Percentiles rank a stretch among this genome's conserved stretches.
phyloP scores from a whole-genome alignment of 768 basidiomycete species.

The Suillus cothurnatus region DNA sequence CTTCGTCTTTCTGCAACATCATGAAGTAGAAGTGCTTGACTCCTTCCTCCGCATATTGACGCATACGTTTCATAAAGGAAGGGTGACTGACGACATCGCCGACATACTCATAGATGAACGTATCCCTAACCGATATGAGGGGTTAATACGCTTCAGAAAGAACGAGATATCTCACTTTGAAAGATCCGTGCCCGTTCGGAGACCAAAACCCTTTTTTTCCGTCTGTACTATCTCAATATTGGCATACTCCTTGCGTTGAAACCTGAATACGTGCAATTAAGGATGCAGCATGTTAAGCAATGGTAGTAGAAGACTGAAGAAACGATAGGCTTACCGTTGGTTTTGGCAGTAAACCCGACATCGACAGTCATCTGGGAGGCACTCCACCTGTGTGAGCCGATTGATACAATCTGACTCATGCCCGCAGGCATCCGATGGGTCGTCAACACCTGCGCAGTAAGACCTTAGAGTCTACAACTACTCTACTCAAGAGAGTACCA shows the following conservation, averaged over 20 bases:
- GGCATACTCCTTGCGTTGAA: constrained; percentile 85
- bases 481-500: constrained; percentile 16
- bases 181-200: constrained; percentile 74
- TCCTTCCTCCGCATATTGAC: constrained; percentile 89
- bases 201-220: constrained; percentile 93
- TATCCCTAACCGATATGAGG: constrained; percentile 55
- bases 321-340: constrained; percentile 65
- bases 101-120: constrained; percentile 96
- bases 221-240: constrained; percentile 89
- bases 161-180: constrained; percentile 49
- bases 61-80: constrained; percentile 92
- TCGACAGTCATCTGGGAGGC: constrained; percentile 86
- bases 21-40: constrained; percentile 99
- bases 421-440: constrained; percentile 75
- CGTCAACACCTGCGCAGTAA: constrained; percentile 54
- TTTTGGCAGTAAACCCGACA: constrained; percentile 85
- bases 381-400: constrained; percentile 95
- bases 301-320: not conserved
- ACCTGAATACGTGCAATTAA: constrained; percentile 48
- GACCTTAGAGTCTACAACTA: constrained; percentile 34
- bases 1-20: constrained; percentile 99
- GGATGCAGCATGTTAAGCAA: constrained; percentile 10
- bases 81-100: constrained; percentile 91
- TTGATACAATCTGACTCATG: constrained; percentile 94
- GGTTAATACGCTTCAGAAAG: constrained; percentile 9